A percentile compares a stretch with the other conserved stretches of the same genome.
Conservation (phyloP, 176 grass and related monocot species). For the Cenchrus americanus region DNA sequence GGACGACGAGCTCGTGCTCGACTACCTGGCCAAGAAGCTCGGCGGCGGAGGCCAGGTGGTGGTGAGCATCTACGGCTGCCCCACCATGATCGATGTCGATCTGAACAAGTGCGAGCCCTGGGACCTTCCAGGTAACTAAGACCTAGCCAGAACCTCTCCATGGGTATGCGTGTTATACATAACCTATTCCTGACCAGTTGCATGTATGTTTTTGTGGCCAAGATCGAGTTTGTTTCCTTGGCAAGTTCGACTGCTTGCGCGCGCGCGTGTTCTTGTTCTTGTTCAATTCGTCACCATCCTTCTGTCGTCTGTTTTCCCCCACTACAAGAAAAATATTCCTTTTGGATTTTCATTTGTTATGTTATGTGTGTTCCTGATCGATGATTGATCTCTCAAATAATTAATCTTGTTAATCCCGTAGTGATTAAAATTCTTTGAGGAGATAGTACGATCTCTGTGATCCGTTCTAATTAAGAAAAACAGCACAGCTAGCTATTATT, state of each 20-base stretch:
- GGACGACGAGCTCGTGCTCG: constrained; percentile 93
- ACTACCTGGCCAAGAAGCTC: constrained; percentile 79
- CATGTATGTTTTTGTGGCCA: background rate
- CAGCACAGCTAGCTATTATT: background rate
- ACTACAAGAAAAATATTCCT: background rate
- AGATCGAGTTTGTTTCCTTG: background rate
- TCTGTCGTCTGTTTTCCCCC: background rate
- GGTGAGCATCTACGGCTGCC: constrained; percentile 56
- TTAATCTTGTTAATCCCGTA: constrained; percentile 3
- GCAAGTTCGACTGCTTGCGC: background rate
- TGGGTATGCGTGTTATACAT: background rate
- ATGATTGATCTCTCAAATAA: constrained; percentile 13
- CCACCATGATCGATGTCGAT: constrained; percentile 79
- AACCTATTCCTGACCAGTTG: background rate
- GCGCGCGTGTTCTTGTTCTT: background rate
- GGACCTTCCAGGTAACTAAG: constrained; percentile 82
- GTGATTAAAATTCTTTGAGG: background rate
- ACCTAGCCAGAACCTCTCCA: background rate
- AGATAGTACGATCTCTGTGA: background rate
- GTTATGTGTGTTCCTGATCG: constrained; percentile 7
- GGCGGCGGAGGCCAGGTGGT: background rate
- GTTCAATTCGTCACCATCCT: background rate
- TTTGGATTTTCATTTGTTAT: constrained; percentile 8
- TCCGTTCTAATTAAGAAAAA: constrained; percentile 1
- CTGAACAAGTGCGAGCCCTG: constrained; percentile 92